These are phyloP conservation scores for Solanum ahanhuiri DNA, from an alignment of 257 asterid species.

Conservation along the genomic window DNA sequence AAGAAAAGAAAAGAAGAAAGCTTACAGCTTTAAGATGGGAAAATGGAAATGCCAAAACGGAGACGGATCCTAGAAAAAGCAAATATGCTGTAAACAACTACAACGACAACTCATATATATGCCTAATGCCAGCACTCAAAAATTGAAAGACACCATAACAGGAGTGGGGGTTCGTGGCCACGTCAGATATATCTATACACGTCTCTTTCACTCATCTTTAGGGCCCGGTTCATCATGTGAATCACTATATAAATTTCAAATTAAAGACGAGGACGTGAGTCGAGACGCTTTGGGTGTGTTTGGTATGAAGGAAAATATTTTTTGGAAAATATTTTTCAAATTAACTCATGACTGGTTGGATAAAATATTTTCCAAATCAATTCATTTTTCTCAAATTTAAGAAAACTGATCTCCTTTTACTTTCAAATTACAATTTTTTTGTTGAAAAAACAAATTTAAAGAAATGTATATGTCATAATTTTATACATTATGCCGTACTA, in stretches of 20 bases:
- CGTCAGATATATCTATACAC: neutral
- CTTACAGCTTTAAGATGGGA: neutral
- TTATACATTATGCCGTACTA: no score
- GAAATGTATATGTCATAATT: no score
- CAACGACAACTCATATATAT: neutral
- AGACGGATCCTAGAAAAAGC: neutral
- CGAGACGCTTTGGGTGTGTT: no score
- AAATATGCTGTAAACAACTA: neutral
- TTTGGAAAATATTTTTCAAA: no score
- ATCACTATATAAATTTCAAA: no score
- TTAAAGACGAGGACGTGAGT: neutral
- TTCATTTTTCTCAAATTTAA: no score
- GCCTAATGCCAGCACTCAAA: neutral
- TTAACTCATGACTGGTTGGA: no score
- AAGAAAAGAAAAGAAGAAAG: neutral
- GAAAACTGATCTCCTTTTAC: accelerated
- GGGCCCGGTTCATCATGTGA: neutral
- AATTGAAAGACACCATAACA: neutral
- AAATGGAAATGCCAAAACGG: neutral
- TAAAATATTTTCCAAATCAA: no score
- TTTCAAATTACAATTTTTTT: no score
- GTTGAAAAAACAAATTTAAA: no score
- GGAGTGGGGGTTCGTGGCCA: neutral
- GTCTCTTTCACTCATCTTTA: neutral
- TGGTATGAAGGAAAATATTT: no score